Evolutionary conservation across 2,329 filamentous ascomycete species (phyloP), one percentile per base, ranked within the genome.

Genomic region (Verticillium nonalfalfae): DNA sequence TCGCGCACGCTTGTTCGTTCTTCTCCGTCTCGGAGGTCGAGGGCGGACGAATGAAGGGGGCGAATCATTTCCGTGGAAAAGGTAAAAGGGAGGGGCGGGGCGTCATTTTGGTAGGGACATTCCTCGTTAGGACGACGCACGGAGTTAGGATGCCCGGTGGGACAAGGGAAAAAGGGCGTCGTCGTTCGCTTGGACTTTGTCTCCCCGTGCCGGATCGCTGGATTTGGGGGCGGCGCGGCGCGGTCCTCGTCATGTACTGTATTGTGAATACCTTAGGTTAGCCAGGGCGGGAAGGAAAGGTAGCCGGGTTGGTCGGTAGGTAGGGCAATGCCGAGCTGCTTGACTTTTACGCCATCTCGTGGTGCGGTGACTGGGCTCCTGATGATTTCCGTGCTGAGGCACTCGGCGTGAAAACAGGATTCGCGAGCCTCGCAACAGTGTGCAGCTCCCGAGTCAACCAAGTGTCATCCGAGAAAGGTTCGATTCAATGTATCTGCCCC

Each of bases 231-330:
- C 26, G 26, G 26, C 26, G 26, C 26, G 26, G n/a, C 39, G 39
- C 18, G 45, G 18, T 18, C 45, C 56, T 58, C 57, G 59, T 59
- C 60, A 50, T 65, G 63, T 65, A 65, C 45, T 65, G 62, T 65
- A 65, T 58, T 64, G 60, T 65, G 62, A 60, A 62, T 50, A 60
- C 62, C 57, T 60, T 64, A 62, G 63, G 59, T 58, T 58, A 62
- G 56, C 54, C 36, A 31, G 52, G 50, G 18, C 45, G 39, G 34
- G 14, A 31, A 57, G 14, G 34, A 26, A 26, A 26, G 26, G 26
- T 26, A 26, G 26, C 26, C n/a, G 21, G 45, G n/a, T 50, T 21
- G 45, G 45, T 18, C 45, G 45, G 45, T 21, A 18, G n/a, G 45
- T 50, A 50, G 45, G 45, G 45, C 45, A 50, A 50, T 50, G 45